phyloP scores from a whole-genome alignment of 495 filamentous ascomycete species.

The Trichodelitschia bisporula region DNA sequence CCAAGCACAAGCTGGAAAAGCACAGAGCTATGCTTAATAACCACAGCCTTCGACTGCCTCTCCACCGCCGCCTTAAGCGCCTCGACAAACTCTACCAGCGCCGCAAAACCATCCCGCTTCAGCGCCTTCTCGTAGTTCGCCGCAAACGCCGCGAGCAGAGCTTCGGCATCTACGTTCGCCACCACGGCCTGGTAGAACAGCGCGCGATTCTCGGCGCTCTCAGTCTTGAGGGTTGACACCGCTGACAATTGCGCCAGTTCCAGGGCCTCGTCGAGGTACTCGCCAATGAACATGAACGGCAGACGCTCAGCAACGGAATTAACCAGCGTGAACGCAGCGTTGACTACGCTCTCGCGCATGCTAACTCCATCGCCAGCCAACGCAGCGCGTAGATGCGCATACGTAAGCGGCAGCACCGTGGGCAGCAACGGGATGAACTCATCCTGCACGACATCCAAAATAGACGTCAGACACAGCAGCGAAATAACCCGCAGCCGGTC shows the following conservation, averaged over 20 bases:
- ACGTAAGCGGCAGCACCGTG: slow-evolving; percentile 38
- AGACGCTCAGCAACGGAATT: slow-evolving; percentile 53
- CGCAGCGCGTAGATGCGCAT: slow-evolving; percentile 40
- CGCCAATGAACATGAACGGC: slow-evolving; percentile 60
- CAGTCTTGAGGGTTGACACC: slow-evolving; percentile 25
- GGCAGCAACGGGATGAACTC: slow-evolving; percentile 65
- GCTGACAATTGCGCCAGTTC: slow-evolving; percentile 43
- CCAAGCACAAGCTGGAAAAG: slow-evolving; percentile 48
- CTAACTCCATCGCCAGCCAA: slow-evolving; percentile 25
- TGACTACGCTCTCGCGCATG: slow-evolving; percentile 38
- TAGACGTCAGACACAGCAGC: slow-evolving; percentile 66
- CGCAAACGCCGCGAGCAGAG: slow-evolving; percentile 40
- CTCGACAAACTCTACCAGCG: slow-evolving; percentile 39
- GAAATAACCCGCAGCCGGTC: slow-evolving; percentile 51
- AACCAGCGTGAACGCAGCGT: slow-evolving; percentile 57
- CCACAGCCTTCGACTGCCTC: slow-evolving; percentile 45
- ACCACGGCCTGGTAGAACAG: slow-evolving; percentile 48
- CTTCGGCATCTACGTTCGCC: slow-evolving; percentile 42
- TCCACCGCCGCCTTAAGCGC: slow-evolving; percentile 43
- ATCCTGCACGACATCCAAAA: slow-evolving; percentile 68
- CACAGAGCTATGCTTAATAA: slow-evolving; percentile 39
- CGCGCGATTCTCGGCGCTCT: slow-evolving; percentile 33
- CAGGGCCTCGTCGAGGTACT: slow-evolving; percentile 45
- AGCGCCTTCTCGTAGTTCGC: slow-evolving; percentile 43
- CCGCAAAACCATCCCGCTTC: slow-evolving; percentile 28